These are phyloP conservation scores for Yarrowia sp. DNA, from an alignment of 805 yeast genomes.

Conservation along the genomic window DNA sequence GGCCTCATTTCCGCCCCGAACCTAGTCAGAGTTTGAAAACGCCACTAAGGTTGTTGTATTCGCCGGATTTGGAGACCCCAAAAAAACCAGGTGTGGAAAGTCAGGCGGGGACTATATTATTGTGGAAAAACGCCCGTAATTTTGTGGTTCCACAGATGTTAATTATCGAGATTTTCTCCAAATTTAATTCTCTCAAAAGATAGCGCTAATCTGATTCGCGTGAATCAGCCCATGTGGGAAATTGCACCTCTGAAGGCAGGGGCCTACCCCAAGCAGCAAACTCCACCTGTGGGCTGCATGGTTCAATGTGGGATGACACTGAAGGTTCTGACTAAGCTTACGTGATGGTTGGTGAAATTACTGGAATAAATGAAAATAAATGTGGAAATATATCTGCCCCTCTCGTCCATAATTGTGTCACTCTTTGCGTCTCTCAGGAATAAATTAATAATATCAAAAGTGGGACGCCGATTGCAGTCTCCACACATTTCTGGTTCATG, in stretches of 20 bases:
- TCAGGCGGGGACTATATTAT: background rate
- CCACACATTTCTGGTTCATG: background rate
- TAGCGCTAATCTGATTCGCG: background rate
- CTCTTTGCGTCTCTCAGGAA: background rate
- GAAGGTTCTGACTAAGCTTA: slow-evolving; percentile 16
- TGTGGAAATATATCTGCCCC: background rate
- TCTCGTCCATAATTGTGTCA: background rate
- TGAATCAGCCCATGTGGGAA: slow-evolving; percentile 5
- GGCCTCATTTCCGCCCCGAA: slow-evolving; percentile 14
- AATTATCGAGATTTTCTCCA: background rate
- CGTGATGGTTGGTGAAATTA: background rate
- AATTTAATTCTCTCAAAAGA: background rate
- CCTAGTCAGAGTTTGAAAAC: background rate
- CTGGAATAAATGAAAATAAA: background rate
- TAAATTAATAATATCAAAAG: background rate
- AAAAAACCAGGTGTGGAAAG: background rate
- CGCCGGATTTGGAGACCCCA: slow-evolving; percentile 16
- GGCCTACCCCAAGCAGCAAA: slow-evolving; percentile 20
- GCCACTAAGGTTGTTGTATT: slow-evolving; percentile 9
- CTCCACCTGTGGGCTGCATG: slow-evolving; percentile 20
- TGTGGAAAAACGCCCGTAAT: background rate
- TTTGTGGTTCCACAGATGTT: background rate
- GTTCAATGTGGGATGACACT: slow-evolving; percentile 11
- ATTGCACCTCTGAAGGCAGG: slow-evolving; percentile 17
- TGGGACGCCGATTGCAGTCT: background rate